Evolutionary conservation across 2,329 filamentous ascomycete genomes (phyloP).

Genomic region (Escovopsis weberi): DNA sequence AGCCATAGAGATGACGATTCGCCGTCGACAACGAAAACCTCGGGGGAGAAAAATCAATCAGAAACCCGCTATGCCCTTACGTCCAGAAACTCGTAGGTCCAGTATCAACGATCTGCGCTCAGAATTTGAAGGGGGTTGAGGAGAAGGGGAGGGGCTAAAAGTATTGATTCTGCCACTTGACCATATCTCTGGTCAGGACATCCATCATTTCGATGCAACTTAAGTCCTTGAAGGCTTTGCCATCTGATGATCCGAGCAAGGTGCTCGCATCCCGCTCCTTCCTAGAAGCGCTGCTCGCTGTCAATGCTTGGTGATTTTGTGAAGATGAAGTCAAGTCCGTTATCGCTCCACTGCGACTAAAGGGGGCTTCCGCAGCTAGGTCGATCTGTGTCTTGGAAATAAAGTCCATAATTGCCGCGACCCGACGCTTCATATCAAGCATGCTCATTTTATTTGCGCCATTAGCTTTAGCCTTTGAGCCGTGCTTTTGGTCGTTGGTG

Average conservation of each 20-base stretch:
- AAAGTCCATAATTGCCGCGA: conserved; percentile 74
- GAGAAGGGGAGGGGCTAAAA: no score
- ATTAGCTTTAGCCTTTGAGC: conserved; percentile 34
- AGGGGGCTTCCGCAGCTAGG: conserved; percentile 51
- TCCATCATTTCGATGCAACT: conserved; percentile 87
- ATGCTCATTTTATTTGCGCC: conserved; percentile 60
- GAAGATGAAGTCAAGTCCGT: conserved; percentile 22
- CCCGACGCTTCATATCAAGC: conserved; percentile 76
- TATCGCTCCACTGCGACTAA: conserved; percentile 25
- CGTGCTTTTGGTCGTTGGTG: conserved; percentile 35
- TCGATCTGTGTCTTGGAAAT: conserved; percentile 83
- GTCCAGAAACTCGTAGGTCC: no score
- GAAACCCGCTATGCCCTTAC: no score
- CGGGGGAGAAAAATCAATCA: no score
- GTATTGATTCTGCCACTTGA: conserved; percentile 73
- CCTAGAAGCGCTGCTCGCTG: conserved; percentile 7
- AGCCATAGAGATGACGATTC: no score
- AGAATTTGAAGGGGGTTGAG: conserved; percentile 12
- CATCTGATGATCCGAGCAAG: conserved; percentile 9
- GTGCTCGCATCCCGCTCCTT: conserved; percentile 7
- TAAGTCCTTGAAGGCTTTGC: conserved; percentile 56
- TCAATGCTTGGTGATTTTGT: conserved; percentile 10
- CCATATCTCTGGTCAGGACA: conserved; percentile 60
- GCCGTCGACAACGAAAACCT: no score
- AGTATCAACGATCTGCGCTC: background rate